These are phyloP conservation scores for Pholiota conissans DNA, from an alignment of 768 basidiomycete species.

Conservation along the genomic window DNA sequence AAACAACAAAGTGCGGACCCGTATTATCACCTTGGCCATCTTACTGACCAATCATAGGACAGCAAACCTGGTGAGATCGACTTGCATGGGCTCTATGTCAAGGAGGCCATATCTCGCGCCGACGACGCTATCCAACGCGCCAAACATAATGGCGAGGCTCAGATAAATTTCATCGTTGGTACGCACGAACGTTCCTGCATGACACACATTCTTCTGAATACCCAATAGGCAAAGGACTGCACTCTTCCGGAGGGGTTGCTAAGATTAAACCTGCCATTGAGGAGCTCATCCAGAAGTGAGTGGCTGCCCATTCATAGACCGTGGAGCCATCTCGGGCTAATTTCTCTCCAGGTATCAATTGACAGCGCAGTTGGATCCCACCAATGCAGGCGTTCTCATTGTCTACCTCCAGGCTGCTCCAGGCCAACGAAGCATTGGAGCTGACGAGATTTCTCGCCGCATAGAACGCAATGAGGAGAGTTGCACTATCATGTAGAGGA, in stretches of 20 bases:
- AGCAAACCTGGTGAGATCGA: slow-evolving; percentile 77
- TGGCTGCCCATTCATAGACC: slow-evolving; percentile 15
- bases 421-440: slow-evolving; percentile 42
- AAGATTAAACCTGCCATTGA: slow-evolving; percentile 94
- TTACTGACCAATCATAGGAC: slow-evolving; percentile 38
- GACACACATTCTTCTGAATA: background rate
- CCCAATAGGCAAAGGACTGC: slow-evolving; percentile 76
- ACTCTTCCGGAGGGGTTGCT: slow-evolving; percentile 71
- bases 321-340: background rate
- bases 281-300: slow-evolving; percentile 80
- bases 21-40: background rate
- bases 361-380: slow-evolving; percentile 70
- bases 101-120: slow-evolving; percentile 79
- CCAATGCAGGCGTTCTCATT: slow-evolving; percentile 83
- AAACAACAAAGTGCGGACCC: slow-evolving; percentile 63
- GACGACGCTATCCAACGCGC: slow-evolving; percentile 74
- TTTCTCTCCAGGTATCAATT: slow-evolving; percentile 59
- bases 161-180: slow-evolving; percentile 87
- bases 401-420: slow-evolving; percentile 55
- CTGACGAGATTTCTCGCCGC: slow-evolving; percentile 59
- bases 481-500: slow-evolving; percentile 78
- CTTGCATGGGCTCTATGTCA: slow-evolving; percentile 90
- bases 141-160: slow-evolving; percentile 56
- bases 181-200: slow-evolving; percentile 24
- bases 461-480: slow-evolving; percentile 52